phyloP scores from a whole-genome alignment of 768 basidiomycete species.

The Boletus reticuloceps region DNA sequence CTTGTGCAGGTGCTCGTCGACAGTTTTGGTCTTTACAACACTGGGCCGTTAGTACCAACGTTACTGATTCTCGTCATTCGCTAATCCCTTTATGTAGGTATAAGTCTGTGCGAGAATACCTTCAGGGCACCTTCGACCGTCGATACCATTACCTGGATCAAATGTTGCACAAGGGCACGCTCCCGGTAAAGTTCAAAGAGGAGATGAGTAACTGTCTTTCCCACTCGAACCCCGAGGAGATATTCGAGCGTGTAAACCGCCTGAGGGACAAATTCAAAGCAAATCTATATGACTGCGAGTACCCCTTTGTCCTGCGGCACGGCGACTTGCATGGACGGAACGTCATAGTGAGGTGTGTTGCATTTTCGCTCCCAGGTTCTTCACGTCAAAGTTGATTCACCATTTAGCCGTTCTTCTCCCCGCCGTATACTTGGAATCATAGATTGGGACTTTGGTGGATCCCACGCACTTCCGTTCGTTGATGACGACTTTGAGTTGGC shows the following conservation, averaged over 20 bases:
- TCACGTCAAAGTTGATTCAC: too few species aligned
- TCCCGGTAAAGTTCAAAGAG: neutral
- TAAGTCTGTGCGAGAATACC: neutral
- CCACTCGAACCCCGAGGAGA: neutral
- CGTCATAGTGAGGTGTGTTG: neutral
- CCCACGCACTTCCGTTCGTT: neutral
- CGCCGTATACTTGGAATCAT: neutral
- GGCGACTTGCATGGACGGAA: neutral
- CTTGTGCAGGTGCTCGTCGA: neutral
- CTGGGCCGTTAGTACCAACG: neutral
- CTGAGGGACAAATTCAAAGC: neutral
- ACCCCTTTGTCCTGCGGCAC: neutral
- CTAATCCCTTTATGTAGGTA: neutral
- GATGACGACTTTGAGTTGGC: neutral
- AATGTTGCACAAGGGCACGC: neutral
- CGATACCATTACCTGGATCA: neutral
- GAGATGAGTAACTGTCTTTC: neutral
- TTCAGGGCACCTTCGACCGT: neutral
- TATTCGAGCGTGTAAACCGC: neutral
- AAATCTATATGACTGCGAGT: neutral
- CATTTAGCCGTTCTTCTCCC: neutral
- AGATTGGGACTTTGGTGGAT: neutral
- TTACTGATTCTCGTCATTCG: too few species aligned
- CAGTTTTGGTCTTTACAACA: neutral
- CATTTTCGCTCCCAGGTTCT: too few species aligned